phyloP scores from a whole-genome alignment of 495 filamentous ascomycete genomes.

The Talaromyces thailandensis region DNA sequence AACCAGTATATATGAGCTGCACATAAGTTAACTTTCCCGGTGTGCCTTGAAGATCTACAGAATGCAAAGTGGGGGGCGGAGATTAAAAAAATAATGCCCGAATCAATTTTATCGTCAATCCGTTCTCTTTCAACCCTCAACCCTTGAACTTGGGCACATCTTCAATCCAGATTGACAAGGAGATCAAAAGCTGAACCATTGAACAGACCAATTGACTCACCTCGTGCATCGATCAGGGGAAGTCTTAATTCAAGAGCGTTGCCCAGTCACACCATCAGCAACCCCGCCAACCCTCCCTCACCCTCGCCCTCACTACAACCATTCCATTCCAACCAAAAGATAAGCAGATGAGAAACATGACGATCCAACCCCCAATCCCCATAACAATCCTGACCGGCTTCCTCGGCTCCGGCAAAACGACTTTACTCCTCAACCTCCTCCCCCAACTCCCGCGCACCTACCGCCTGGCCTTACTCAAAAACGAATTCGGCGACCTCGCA shows the following conservation, averaged over 20 bases:
- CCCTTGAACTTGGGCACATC: too few relatives aligned
- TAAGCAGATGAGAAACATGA: background rate
- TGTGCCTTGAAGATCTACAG: background rate
- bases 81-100: background rate
- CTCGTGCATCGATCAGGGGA: too few relatives aligned
- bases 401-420: constrained; percentile 90
- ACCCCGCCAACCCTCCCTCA: background rate
- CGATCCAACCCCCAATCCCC: constrained; percentile 47
- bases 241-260: too few relatives aligned
- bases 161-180: too few relatives aligned
- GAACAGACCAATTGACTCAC: too few relatives aligned
- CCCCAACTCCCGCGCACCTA: constrained; percentile 73
- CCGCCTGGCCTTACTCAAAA: constrained; percentile 89
- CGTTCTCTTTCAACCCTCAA: too few relatives aligned
- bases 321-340: background rate
- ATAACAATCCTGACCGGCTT: constrained; percentile 95
- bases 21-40: background rate
- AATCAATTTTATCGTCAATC: background rate
- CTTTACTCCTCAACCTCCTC: constrained; percentile 79
- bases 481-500: constrained; percentile 93
- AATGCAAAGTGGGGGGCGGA: background rate
- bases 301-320: background rate
- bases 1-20: background rate
- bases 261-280: too few relatives aligned
- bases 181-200: too few relatives aligned